Base-by-base conservation (phyloP, 2,329 filamentous ascomycete genomes). In the Fusarium albosuccineum region DNA sequence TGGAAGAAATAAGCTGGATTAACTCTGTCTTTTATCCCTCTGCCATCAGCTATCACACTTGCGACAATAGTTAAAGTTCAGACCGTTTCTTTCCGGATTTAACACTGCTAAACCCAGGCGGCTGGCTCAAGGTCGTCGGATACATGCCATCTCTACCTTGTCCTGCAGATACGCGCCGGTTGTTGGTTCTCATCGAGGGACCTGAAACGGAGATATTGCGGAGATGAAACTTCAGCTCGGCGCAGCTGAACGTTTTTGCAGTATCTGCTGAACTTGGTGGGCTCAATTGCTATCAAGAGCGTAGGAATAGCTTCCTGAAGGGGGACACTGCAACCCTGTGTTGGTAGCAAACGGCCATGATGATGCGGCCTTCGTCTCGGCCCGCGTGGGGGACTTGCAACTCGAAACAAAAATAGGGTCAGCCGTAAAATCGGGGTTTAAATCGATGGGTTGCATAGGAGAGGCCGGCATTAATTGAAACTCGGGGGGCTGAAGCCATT, bases 311-410 rank as follows among this genome's bases (percentile, higher is more conserved):
- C 16, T 50, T 27, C 9, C 26, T 51, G 10, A 13, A 13, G 22
- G 13, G 27, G 22, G 40, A 5, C 29, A 44, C 37, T 44, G 40
- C 39, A 54, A 54, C 51, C 44, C 30, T 54, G 17, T 45, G 51
- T 54, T 54, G 51, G 51, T 54, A 54, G 30, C 50, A 53, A 39
- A 44, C 29, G 5, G 17, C 16, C 14, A 14, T 40, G 34, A 17
- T 22, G 22, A 22, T 34, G 50, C 50, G 39, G 9, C 50, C 50
- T 42, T 17, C 17, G 14, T 29, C 39, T 9, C 14, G 53, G 77
- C 83, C 37, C 81, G 84, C 22, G 29, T 8, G 17, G 16, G n/a
- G 10, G 16, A 33, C 16, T 10, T 33, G 16, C 10, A 29, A 22
- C 44, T 36, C 22, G 40, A 36, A 45, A 39, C 40, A 22, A 50